phyloP scores from a whole-genome alignment of 805 yeast species.

The Jamesozyma spencerorum region DNA sequence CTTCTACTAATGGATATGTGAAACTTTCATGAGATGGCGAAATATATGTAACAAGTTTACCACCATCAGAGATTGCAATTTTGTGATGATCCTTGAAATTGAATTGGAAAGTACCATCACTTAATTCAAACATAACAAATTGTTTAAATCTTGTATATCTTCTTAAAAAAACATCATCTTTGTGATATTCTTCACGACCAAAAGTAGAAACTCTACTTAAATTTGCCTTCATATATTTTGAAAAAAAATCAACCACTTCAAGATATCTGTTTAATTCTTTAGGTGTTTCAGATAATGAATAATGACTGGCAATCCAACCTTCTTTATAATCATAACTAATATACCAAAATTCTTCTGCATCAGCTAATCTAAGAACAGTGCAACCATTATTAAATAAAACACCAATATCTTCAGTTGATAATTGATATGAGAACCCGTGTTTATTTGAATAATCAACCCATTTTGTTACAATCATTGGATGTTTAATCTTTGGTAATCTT shows the following conservation, averaged over 20 bases:
- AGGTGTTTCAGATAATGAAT: slow-evolving; percentile 37
- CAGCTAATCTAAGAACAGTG: slow-evolving; percentile 63
- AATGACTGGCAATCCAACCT: slow-evolving; percentile 49
- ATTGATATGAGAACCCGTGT: slow-evolving; percentile 90
- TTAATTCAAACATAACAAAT: slow-evolving; percentile 85
- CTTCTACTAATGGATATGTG: slow-evolving; percentile 48
- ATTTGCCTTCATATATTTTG: slow-evolving; percentile 85
- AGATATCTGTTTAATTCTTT: slow-evolving; percentile 53
- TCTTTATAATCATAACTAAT: slow-evolving; percentile 39
- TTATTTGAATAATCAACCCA: slow-evolving; percentile 98
- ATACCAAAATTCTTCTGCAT: slow-evolving; percentile 58
- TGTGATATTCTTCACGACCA: slow-evolving; percentile 44
- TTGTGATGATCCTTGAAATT: slow-evolving; percentile 94
- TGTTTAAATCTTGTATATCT: slow-evolving; percentile 71
- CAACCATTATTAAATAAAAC: slow-evolving; percentile 81
- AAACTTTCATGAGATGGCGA: slow-evolving; percentile 67
- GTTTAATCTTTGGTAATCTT: slow-evolving; percentile 28
- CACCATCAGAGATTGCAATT: slow-evolving; percentile 67
- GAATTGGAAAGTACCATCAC: slow-evolving; percentile 87
- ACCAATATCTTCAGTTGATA: slow-evolving; percentile 84
- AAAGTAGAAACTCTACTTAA: slow-evolving; percentile 62
- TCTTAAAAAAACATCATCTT: slow-evolving; percentile 67
- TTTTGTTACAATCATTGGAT: slow-evolving; percentile 69
- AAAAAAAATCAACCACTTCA: slow-evolving; percentile 80
- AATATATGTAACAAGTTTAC: slow-evolving; percentile 69